phyloP scores from a whole-genome alignment of 2,329 filamentous ascomycete species.

The Myriosclerotinia duriaeana region DNA sequence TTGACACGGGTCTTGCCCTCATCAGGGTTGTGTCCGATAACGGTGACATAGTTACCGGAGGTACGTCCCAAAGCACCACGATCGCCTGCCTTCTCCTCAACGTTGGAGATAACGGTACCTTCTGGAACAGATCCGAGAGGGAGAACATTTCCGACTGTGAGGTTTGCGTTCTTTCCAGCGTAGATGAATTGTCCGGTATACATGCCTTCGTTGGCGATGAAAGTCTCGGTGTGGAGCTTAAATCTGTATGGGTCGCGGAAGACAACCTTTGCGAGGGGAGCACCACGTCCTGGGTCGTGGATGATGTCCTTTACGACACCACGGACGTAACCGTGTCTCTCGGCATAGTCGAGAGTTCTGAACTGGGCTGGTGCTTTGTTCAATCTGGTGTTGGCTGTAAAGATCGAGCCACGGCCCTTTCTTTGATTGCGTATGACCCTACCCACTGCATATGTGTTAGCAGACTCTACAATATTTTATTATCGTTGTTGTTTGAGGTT shows the following conservation, averaged over 20 bases:
- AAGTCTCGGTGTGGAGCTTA: constrained; percentile 97
- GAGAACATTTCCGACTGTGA: constrained; percentile 97
- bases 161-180: constrained; percentile 95
- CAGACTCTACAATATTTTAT: constrained; percentile 1
- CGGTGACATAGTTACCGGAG: constrained; percentile 98
- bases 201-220: constrained; percentile 99
- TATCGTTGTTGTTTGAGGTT: too few relatives aligned
- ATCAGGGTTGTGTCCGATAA: constrained; percentile 96
- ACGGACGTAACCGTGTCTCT: constrained; percentile 96
- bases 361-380: constrained; percentile 96
- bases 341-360: constrained; percentile 92
- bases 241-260: constrained; percentile 99
- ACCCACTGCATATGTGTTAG: constrained; percentile 28
- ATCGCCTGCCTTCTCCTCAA: constrained; percentile 98
- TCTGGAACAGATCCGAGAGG: constrained; percentile 92
- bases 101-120: constrained; percentile 98
- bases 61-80: constrained; percentile 94
- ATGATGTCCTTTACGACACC: constrained; percentile 93
- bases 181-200: constrained; percentile 99
- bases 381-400: constrained; percentile 77
- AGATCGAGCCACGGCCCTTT: constrained; percentile 75
- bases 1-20: constrained; percentile 99
- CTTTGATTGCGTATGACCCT: constrained; percentile 75
- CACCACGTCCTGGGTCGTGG: constrained; percentile 95
- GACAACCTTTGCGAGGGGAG: constrained; percentile 91